Percentiles rank a stretch among this genome's conserved stretches.
Conservation (phyloP, 2,329 filamentous ascomycete genomes). For the Zasmidium citrigriseum region DNA sequence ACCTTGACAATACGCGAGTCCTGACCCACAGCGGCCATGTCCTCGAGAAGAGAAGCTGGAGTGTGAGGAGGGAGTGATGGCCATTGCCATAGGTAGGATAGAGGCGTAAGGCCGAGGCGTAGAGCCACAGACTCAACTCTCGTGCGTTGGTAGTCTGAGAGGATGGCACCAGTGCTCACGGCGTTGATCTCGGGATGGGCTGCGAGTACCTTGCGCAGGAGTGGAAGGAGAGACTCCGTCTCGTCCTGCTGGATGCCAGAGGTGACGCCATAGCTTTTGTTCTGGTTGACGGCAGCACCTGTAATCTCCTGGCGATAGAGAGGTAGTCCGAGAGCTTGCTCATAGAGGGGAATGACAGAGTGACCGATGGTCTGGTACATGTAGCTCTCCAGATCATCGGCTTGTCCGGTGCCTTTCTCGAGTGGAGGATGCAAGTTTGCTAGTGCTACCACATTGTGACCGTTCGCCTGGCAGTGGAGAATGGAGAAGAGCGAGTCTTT, state of each 20-base stretch:
- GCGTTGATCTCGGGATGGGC: constrained; percentile 81
- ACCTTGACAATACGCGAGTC: constrained; percentile 95
- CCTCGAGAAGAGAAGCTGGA: constrained; percentile 63
- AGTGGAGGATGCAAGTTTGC: constrained; percentile 77
- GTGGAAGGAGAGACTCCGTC: constrained; percentile 79
- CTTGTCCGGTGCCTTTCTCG: constrained; percentile 24
- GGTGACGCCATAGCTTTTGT: constrained; percentile 64
- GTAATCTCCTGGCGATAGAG: constrained; percentile 78
- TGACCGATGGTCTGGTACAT: constrained; percentile 99
- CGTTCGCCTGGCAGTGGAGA: constrained; percentile 84
- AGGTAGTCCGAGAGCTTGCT: constrained; percentile 74
- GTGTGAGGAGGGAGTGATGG: constrained; percentile 64
- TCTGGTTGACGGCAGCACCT: constrained; percentile 70
- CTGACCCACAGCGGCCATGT: constrained; percentile 77
- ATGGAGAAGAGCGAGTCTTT: constrained; percentile 97
- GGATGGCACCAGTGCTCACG: constrained; percentile 84
- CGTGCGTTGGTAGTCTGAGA: constrained; percentile 94
- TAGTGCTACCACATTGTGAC: constrained; percentile 81
- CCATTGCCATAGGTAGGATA: constrained; percentile 93
- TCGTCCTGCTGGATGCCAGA: constrained; percentile 62
- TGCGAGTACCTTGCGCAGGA: constrained; percentile 67
- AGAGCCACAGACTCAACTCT: constrained; percentile 88
- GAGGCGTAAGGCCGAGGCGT: constrained; percentile 77
- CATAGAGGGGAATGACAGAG: constrained; percentile 81
- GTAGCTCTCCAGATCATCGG: constrained; percentile 84